Percentiles rank a stretch among this genome's conserved stretches.
Conservation (phyloP, 352 stramenopile species). For the Globisporangium viniferum region DNA sequence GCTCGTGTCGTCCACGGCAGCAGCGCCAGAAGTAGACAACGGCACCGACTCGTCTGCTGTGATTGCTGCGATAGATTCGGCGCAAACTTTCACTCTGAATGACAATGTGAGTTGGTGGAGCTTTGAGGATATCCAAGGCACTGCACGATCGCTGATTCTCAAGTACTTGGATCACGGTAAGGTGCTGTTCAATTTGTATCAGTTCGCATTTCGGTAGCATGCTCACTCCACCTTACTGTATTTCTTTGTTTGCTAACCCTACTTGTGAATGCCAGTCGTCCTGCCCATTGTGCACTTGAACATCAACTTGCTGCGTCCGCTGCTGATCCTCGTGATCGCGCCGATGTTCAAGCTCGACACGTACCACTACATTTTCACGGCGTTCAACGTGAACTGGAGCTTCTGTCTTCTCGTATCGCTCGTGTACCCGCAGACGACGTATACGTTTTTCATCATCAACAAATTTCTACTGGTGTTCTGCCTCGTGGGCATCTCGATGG, state of each 20-base stretch:
- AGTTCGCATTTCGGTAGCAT: not conserved
- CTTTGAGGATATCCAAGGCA: slow-evolving; percentile 56
- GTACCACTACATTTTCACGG: slow-evolving; percentile 65
- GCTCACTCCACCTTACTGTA: not conserved
- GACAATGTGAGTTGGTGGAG: slow-evolving; percentile 46
- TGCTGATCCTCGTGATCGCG: slow-evolving; percentile 57
- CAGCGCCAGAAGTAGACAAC: not conserved
- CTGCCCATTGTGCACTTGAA: slow-evolving; percentile 70
- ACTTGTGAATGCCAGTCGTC: slow-evolving; percentile 26
- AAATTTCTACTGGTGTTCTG: slow-evolving; percentile 74
- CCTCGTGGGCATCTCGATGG: slow-evolving; percentile 43
- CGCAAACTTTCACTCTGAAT: slow-evolving; percentile 30
- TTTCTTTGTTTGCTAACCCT: not conserved
- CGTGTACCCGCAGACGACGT: slow-evolving; percentile 57
- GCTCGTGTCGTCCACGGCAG: not conserved
- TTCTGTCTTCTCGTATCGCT: slow-evolving; percentile 64
- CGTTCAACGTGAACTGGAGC: slow-evolving; percentile 59
- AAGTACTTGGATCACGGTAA: slow-evolving; percentile 51
- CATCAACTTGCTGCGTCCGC: slow-evolving; percentile 57
- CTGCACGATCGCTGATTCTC: slow-evolving; percentile 35
- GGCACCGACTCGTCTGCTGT: not conserved
- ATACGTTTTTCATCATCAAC: slow-evolving; percentile 59
- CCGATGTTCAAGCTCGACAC: slow-evolving; percentile 76
- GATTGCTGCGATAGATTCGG: not conserved
- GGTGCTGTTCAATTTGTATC: not conserved